Evolutionary conservation across 768 basidiomycete genomes (phyloP), one percentile per base, ranked within the genome.

Genomic region (Boletus rufocinnamomeus): DNA sequence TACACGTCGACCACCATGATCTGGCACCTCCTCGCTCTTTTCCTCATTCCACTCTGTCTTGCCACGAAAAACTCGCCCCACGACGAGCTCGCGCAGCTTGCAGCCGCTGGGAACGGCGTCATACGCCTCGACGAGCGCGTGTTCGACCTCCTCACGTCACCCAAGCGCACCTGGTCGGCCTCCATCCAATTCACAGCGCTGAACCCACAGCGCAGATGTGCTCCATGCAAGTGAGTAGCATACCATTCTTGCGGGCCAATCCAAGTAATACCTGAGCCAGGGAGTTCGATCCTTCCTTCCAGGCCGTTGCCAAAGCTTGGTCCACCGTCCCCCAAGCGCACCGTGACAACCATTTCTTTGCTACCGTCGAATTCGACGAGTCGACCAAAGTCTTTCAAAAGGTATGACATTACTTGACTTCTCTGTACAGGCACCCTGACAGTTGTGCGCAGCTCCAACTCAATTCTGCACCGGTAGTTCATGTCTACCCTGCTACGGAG

Each of bases 341-440:
- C n/a, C 83, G 88, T 43, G 81, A 92, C 71, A 77, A 79, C 55
- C 95, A 98, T 73, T 95, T 98, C 83, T 99, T 98, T 69, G 97
- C 86, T 10, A 88, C 87, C 14, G 72, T 93, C 32, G 97, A 99
- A 74, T 98, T 97, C 69, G 85, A 91, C 67, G 80, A 90, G 38
- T 88, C 84, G 9, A 80, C 84, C 54, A 73, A 77, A 2, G 81
- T 93, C 45, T 99, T 96, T 77, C 87, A 91, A 76, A 86, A 84
- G 79, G 95, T 93, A 52, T 28, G 69, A 59, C 14, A n/a, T 43
- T 14, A 25, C 30, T 7, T 3, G 11, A n/a, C 17, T 11, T 35
- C 8, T 28, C 54, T 34, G 35, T 25, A 13, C 17, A 7, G 21
- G 17, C 14, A 10, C 28, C 35, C 62, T 72, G 50, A 74, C 49